These are phyloP conservation scores for Fusarium acutatum DNA, from an alignment of 2,329 filamentous ascomycete genomes.

Conservation along the genomic window DNA sequence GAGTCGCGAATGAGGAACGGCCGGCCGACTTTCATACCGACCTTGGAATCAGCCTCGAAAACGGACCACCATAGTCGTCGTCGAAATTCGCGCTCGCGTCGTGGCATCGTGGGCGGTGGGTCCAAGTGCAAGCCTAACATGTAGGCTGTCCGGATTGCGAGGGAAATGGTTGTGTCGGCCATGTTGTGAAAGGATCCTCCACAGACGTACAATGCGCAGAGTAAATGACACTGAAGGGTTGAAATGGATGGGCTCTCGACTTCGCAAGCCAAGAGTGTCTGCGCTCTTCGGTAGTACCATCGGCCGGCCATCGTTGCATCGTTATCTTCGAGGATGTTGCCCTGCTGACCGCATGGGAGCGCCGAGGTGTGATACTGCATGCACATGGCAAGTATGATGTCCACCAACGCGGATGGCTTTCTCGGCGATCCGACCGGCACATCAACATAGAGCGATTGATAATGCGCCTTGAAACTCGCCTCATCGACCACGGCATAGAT, in stretches of 20 bases:
- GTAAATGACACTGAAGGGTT: conserved; percentile 1
- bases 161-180: not conserved
- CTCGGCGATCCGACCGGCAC: not conserved
- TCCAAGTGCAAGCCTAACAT: conserved; percentile 5
- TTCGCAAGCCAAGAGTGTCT: conserved; percentile 4
- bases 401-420: not conserved
- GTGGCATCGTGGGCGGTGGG: not conserved
- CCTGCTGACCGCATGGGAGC: not conserved
- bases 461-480: not conserved
- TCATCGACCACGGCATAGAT: conserved; percentile 2
- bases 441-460: not conserved
- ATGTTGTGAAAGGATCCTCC: conserved; percentile 14
- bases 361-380: conserved; percentile 8
- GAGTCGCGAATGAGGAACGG: conserved; percentile 4
- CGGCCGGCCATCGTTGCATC: conserved; percentile 6
- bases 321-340: not conserved
- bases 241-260: conserved; percentile 7
- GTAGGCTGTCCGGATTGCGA: conserved; percentile 11
- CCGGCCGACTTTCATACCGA: conserved; percentile 4
- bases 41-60: not conserved
- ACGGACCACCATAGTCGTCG: conserved; percentile 15
- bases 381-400: conserved; percentile 16
- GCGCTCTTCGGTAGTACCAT: conserved; percentile 15
- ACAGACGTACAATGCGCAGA: not conserved
- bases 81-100: not conserved